Conservation (phyloP, 208 protist species). For the Acanthamoeba triangularis region DNA sequence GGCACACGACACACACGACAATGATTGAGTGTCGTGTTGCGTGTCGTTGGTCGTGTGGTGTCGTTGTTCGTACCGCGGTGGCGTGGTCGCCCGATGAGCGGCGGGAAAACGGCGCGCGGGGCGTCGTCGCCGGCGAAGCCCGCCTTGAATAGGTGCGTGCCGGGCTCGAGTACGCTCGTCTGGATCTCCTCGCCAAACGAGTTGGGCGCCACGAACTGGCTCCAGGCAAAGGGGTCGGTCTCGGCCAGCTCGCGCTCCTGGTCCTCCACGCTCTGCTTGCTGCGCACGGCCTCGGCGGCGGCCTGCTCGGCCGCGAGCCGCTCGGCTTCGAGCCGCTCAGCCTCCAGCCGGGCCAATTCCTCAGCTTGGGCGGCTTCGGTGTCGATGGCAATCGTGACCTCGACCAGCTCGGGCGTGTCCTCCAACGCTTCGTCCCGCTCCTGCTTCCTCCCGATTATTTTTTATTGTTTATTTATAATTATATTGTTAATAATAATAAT, state of each 20-base stretch:
- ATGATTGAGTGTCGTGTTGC: too few species aligned
- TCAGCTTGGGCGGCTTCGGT: neutral
- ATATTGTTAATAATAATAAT: too few species aligned
- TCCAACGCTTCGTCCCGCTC: constrained; percentile 1
- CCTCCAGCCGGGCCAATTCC: neutral
- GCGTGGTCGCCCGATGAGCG: constrained; percentile 97
- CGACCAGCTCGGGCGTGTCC: constrained; percentile 18
- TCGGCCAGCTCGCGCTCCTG: neutral
- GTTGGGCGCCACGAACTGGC: neutral
- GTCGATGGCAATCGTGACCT: neutral
- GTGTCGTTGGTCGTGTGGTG: neutral
- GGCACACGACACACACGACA: neutral
- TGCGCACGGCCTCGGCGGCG: too few species aligned
- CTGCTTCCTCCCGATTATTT: neutral
- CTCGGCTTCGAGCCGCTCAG: neutral
- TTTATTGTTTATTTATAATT: too few species aligned
- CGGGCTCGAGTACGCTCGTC: constrained; percentile 85
- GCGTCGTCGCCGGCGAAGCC: constrained; percentile 97
- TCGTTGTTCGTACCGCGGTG: constrained; percentile 87
- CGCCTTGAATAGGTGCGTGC: constrained; percentile 80
- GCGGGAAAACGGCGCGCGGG: constrained; percentile 97
- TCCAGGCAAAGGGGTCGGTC: neutral
- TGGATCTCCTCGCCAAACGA: constrained; percentile 69
- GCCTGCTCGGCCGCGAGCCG: too few species aligned
- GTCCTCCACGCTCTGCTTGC: neutral